Conservation (phyloP, 1,139 yeast genomes). For the Zygoascus sp. region DNA sequence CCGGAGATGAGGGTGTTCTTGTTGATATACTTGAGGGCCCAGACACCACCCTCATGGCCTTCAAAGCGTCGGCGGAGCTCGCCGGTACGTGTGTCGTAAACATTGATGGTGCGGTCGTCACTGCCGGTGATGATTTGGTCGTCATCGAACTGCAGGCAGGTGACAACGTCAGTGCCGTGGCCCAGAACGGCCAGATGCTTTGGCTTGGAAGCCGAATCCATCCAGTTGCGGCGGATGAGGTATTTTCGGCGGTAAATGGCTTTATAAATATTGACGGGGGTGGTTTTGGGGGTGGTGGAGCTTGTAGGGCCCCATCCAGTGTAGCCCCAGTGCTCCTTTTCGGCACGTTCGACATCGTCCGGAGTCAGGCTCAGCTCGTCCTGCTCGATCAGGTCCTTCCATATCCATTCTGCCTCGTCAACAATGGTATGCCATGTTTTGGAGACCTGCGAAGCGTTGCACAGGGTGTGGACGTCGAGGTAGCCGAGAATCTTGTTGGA, state of each 20-base stretch:
- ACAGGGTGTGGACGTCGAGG: constrained; percentile 61
- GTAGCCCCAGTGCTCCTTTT: constrained; percentile 35
- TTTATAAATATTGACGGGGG: constrained; percentile 41
- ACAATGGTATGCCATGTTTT: constrained; percentile 63
- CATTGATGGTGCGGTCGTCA: constrained; percentile 77
- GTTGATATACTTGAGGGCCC: constrained; percentile 93
- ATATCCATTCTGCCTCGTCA: constrained; percentile 47
- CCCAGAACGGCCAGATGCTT: constrained; percentile 66
- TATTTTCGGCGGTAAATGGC: constrained; percentile 62
- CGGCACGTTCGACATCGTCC: constrained; percentile 32
- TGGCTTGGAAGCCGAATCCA: constrained; percentile 68
- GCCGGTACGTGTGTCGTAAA: constrained; percentile 77
- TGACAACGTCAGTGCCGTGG: constrained; percentile 77
- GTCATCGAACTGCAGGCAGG: constrained; percentile 90
- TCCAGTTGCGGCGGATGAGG: constrained; percentile 74
- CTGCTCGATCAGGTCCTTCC: constrained; percentile 36
- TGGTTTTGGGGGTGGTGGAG: constrained; percentile 11
- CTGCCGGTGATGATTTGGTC: constrained; percentile 91
- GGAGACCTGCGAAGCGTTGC: constrained; percentile 62
- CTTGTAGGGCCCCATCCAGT: constrained; percentile 31
- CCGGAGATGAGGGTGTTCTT: constrained; percentile 72
- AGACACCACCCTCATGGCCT: constrained; percentile 97
- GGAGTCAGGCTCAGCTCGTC: constrained; percentile 30
- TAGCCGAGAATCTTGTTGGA: constrained; percentile 60
- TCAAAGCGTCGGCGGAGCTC: constrained; percentile 45